Evolutionary conservation across 306 rosid genomes (phyloP).

Genomic region (Quercus mongolica): DNA sequence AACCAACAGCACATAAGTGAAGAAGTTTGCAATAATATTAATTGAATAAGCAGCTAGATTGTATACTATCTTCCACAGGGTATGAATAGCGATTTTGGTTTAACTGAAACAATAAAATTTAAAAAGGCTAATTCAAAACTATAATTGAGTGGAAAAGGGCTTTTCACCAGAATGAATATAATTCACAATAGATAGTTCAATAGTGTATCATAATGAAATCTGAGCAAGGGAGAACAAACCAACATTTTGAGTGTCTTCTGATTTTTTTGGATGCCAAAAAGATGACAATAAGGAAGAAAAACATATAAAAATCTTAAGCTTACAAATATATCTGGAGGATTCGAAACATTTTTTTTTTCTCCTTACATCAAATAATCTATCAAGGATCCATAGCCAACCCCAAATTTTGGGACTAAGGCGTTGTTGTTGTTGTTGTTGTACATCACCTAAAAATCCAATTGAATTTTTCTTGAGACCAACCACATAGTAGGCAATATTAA

Average conservation of each 20-base stretch:
- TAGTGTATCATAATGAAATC: neutral
- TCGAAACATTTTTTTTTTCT: neutral
- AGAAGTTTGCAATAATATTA: neutral
- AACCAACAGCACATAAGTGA: neutral
- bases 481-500: neutral
- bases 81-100: neutral
- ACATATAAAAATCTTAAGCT: neutral
- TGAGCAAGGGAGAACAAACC: neutral
- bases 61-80: neutral
- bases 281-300: neutral
- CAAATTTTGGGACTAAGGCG: too few species aligned
- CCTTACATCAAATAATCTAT: neutral
- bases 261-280: neutral
- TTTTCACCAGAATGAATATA: neutral
- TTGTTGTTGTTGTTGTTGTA: too few species aligned
- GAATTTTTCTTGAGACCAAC: neutral
- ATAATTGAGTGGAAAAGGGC: neutral
- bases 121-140: neutral
- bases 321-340: neutral
- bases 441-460: too few species aligned
- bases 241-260: neutral
- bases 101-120: too few species aligned
- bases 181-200: neutral
- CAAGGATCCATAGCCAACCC: too few species aligned
- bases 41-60: neutral